These are phyloP conservation scores for Rhizophagus clarus DNA, from an alignment of 192 early-diverging fungal species.

Conservation along the genomic window DNA sequence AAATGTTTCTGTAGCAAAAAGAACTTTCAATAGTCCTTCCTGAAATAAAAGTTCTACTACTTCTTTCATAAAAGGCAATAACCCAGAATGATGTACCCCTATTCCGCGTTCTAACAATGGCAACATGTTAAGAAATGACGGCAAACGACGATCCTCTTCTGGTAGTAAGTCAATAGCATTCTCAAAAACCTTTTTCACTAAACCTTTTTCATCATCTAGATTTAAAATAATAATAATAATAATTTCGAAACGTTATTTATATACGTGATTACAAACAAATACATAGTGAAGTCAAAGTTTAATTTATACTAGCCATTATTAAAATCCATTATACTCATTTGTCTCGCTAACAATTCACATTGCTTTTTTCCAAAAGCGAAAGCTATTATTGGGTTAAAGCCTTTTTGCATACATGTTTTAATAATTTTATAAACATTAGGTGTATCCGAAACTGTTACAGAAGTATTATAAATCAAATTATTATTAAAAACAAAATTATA, in stretches of 20 bases:
- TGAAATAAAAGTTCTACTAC: conserved; percentile 97
- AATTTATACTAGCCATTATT: conserved; percentile 57
- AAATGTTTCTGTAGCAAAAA: conserved; percentile 99
- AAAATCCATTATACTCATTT: conserved; percentile 92
- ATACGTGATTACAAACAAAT: background rate
- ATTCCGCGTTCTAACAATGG: conserved; percentile 91
- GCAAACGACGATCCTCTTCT: conserved; percentile 89
- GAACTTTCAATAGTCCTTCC: conserved; percentile 94
- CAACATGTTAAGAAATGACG: conserved; percentile 92
- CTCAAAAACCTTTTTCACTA: conserved; percentile 81
- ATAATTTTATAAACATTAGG: conserved; percentile 93
- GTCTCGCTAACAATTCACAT: conserved; percentile 89
- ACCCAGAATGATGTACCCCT: conserved; percentile 95
- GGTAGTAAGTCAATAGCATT: conserved; percentile 83
- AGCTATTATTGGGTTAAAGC: conserved; percentile 98
- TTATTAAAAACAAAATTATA: background rate
- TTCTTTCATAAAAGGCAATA: conserved; percentile 96
- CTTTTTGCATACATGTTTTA: conserved; percentile 92
- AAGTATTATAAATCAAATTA: too few species aligned
- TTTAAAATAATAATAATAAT: conserved; percentile 8
- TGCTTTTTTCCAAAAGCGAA: conserved; percentile 95
- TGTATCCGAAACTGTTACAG: conserved; percentile 42
- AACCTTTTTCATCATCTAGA: conserved; percentile 62
- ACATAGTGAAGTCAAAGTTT: background rate
- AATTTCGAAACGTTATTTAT: too few species aligned